Percentiles rank a stretch among this genome's conserved stretches.
Evolutionary conservation across 345 rosid species (phyloP).

Genomic region (Pistacia vera): DNA sequence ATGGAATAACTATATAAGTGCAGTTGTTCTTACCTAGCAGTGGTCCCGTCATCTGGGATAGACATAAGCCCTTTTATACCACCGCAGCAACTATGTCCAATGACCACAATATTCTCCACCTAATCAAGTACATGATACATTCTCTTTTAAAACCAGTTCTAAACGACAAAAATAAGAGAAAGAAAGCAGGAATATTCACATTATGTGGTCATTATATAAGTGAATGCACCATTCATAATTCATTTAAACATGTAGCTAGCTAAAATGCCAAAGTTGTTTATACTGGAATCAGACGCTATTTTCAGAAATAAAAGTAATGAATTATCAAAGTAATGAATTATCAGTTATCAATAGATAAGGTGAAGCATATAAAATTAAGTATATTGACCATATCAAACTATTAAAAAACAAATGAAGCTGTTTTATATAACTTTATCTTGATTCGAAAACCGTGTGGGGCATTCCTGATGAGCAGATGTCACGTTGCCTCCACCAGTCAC

Average conservation of each 20-base stretch:
- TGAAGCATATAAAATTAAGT: neutral
- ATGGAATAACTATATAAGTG: neutral
- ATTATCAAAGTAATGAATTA: neutral
- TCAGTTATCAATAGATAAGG: neutral
- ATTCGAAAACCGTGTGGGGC: neutral
- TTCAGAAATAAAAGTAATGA: neutral
- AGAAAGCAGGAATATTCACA: conserved; percentile 1
- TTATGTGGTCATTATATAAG: conserved; percentile 1
- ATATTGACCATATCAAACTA: neutral
- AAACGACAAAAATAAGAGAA: neutral
- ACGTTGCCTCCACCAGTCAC: conserved; percentile 16
- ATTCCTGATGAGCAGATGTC: conserved; percentile 24
- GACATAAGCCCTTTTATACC: conserved; percentile 97
- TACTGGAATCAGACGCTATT: neutral
- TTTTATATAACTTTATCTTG: too few species aligned
- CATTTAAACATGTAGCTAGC: neutral
- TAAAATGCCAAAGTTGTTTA: neutral
- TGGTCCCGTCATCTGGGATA: conserved; percentile 61
- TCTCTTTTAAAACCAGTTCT: conserved; percentile 8
- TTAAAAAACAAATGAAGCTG: neutral
- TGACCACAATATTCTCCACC: conserved; percentile 89
- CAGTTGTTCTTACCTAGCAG: conserved; percentile 38
- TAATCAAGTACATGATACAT: conserved; percentile 18
- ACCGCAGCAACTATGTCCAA: conserved; percentile 97
- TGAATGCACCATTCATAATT: neutral